A percentile compares a stretch with the other conserved stretches of the same genome.
Evolutionary conservation across 1,284 basidiomycete species (phyloP).

Genomic region (Fomitopsis schrenkii): DNA sequence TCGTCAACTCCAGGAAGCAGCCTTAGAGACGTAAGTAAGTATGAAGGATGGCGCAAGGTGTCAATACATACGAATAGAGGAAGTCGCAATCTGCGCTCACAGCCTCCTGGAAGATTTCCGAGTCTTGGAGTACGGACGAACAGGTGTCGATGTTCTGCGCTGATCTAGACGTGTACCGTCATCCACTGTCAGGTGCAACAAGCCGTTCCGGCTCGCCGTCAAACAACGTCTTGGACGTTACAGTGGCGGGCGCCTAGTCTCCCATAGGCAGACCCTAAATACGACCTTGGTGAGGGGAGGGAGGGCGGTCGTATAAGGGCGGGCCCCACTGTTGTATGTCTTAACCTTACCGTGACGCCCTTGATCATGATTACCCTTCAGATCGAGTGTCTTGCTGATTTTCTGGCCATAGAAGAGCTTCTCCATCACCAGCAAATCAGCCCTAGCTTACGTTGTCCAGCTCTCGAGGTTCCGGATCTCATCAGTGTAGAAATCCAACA

Average conservation of each 20-base stretch:
- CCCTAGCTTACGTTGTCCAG: slow-evolving; percentile 57
- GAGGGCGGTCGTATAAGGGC: no score
- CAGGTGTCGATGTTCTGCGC: slow-evolving; percentile 56
- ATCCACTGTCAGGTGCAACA: neutral
- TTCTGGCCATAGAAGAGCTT: slow-evolving; percentile 72
- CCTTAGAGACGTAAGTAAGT: slow-evolving; percentile 26
- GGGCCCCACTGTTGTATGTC: slow-evolving; percentile 25
- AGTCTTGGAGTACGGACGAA: slow-evolving; percentile 67
- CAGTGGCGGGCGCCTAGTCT: no score
- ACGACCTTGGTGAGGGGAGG: no score
- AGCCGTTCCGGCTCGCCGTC: slow-evolving; percentile 50
- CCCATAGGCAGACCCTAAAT: no score
- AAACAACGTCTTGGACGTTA: slow-evolving; percentile 56
- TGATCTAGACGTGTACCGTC: slow-evolving; percentile 39
- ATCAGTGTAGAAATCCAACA: slow-evolving; percentile 76
- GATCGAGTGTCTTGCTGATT: slow-evolving; percentile 66
- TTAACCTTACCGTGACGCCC: slow-evolving; percentile 58
- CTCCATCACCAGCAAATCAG: slow-evolving; percentile 79
- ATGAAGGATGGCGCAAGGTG: slow-evolving; percentile 20
- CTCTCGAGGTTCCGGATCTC: slow-evolving; percentile 70
- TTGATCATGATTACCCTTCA: slow-evolving; percentile 66
- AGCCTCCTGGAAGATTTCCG: slow-evolving; percentile 54
- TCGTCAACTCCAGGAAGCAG: slow-evolving; percentile 66
- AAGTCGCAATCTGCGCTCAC: slow-evolving; percentile 69
- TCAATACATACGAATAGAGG: slow-evolving; percentile 56